phyloP scores from a whole-genome alignment of 176 grass and related monocot species.

The Triticum dicoccoides region DNA sequence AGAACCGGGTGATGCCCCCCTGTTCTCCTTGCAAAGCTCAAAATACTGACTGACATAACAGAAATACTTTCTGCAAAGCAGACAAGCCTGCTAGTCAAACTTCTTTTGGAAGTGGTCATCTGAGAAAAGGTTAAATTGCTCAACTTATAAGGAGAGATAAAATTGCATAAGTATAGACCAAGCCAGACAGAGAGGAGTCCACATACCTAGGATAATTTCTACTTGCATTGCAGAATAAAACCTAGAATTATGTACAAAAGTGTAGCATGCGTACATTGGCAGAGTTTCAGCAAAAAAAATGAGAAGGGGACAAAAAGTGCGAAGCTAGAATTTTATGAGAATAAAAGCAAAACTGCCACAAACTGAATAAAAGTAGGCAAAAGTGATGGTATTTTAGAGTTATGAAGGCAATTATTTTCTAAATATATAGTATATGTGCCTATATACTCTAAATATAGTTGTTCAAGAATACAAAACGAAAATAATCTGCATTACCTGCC shows the following conservation, averaged over 20 bases:
- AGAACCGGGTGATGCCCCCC: not conserved
- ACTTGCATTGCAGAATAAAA: not conserved
- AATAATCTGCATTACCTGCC: not conserved
- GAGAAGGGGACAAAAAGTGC: not conserved
- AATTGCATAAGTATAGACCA: not conserved
- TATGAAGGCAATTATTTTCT: not conserved
- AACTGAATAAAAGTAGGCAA: not conserved
- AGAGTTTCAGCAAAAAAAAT: not conserved
- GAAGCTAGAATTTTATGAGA: not conserved
- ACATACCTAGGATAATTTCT: not conserved
- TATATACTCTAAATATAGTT: not conserved
- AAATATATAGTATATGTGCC: not conserved
- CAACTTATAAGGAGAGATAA: not conserved
- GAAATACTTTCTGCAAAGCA: no score
- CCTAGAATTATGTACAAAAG: not conserved
- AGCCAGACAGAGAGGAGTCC: not conserved
- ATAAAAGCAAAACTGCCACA: not conserved
- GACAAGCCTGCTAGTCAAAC: not conserved
- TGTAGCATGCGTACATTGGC: not conserved
- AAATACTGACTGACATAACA: not conserved
- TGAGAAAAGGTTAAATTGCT: not conserved
- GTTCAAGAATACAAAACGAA: not conserved
- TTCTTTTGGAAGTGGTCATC: not conserved
- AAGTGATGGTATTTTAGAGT: not conserved
- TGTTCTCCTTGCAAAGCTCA: not conserved